A percentile compares a stretch with the other conserved stretches of the same genome.
Conservation (phyloP, 2,329 filamentous ascomycete species). For the Paracamarosporium sp. region DNA sequence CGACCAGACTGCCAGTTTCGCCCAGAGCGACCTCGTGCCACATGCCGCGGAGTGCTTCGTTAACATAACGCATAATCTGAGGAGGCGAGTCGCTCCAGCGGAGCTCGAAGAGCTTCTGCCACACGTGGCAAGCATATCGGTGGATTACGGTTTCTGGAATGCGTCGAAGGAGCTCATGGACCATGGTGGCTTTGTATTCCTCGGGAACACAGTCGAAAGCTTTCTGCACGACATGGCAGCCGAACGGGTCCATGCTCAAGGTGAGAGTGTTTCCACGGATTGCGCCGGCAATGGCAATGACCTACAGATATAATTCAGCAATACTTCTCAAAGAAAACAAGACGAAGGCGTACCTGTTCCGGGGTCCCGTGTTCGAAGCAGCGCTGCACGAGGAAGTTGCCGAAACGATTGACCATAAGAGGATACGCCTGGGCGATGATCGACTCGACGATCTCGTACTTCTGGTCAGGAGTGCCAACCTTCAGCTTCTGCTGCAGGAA, state of each 20-base stretch:
- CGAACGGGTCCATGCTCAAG: constrained; percentile 98
- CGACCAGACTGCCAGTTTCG: constrained; percentile 95
- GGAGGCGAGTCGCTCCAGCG: constrained; percentile 94
- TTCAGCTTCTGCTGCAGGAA: constrained; percentile 99
- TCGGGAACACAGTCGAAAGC: constrained; percentile 98
- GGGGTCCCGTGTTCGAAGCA: constrained; percentile 98
- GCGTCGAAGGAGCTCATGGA: constrained; percentile 92
- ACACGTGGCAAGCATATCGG: constrained; percentile 97
- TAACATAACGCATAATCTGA: constrained; percentile 98
- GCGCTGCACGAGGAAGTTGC: constrained; percentile 96
- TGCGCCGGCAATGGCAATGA: constrained; percentile 91
- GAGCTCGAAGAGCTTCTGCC: constrained; percentile 99
- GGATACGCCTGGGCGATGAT: constrained; percentile 95
- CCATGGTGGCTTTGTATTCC: constrained; percentile 98
- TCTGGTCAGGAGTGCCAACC: constrained; percentile 91
- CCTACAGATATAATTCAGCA: background rate
- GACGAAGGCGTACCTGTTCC: constrained; percentile 66
- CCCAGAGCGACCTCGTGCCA: constrained; percentile 98
- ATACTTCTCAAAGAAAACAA: background rate
- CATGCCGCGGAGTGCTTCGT: constrained; percentile 92
- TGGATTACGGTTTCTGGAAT: constrained; percentile 99
- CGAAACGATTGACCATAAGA: constrained; percentile 97
- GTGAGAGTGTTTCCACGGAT: constrained; percentile 94
- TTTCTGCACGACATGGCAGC: constrained; percentile 97
- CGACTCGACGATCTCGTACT: constrained; percentile 94